phyloP scores from a whole-genome alignment of 495 filamentous ascomycete species.

The Saxophila tyrrhenica region DNA sequence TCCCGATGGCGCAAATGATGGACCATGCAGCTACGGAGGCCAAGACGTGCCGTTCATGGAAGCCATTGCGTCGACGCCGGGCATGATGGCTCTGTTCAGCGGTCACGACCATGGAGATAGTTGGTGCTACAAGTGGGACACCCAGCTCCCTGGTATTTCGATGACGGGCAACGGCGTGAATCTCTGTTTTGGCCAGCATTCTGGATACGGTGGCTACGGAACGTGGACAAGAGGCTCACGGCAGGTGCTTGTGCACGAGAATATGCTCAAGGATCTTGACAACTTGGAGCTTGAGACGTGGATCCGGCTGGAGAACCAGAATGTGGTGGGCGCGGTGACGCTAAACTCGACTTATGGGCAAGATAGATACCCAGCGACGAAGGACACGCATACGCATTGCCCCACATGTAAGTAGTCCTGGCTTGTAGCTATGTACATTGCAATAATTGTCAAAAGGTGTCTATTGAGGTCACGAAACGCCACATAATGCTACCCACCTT shows the following conservation, averaged over 20 bases:
- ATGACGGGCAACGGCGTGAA: conserved; percentile 34
- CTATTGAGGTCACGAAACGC: background rate
- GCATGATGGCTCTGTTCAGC: conserved; percentile 51
- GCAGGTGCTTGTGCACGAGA: conserved; percentile 42
- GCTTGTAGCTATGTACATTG: background rate
- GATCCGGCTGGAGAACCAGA: conserved; percentile 52
- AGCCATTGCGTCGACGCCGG: conserved; percentile 43
- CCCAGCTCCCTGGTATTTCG: conserved; percentile 19
- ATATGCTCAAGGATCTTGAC: conserved; percentile 2
- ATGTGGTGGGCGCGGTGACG: conserved; percentile 43
- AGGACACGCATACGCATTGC: conserved; percentile 9
- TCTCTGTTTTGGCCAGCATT: conserved; percentile 60
- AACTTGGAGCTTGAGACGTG: conserved; percentile 42
- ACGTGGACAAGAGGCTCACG: conserved; percentile 49
- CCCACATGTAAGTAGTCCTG: background rate
- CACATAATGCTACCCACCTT: too few species aligned
- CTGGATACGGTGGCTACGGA: conserved; percentile 63
- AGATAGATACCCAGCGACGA: conserved; percentile 41
- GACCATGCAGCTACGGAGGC: conserved; percentile 28
- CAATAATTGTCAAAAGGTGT: background rate
- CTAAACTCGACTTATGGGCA: conserved; percentile 59
- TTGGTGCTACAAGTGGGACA: conserved; percentile 45
- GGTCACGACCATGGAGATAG: conserved; percentile 64
- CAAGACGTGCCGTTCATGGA: conserved; percentile 57
- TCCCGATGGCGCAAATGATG: conserved; percentile 6